A percentile compares a stretch with the other conserved stretches of the same genome.
Conservation (phyloP, 495 filamentous ascomycete genomes). For the Trichoderma erinaceum region DNA sequence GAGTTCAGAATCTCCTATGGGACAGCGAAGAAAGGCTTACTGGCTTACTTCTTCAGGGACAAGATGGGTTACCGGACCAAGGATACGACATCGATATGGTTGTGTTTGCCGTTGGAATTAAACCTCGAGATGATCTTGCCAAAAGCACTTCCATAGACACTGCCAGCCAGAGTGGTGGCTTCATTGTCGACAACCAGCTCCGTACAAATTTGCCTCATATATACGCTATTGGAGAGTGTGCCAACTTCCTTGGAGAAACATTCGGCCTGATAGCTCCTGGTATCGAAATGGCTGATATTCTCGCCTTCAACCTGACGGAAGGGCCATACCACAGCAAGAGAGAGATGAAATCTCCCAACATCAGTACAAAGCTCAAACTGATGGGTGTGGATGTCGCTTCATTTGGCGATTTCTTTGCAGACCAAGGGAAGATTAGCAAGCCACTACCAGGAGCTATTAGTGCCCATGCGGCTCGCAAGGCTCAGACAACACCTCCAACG, state of each 20-base stretch:
- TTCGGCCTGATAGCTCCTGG: conserved; percentile 93
- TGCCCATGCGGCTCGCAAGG: conserved; percentile 21
- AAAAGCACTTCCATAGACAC: conserved; percentile 64
- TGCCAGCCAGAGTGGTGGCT: conserved; percentile 67
- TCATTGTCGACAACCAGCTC: conserved; percentile 65
- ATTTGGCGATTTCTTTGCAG: conserved; percentile 95
- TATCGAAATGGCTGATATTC: conserved; percentile 92
- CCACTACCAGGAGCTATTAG: neutral
- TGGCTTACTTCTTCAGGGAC: conserved; percentile 28
- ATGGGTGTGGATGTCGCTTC: conserved; percentile 91
- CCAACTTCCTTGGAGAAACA: conserved; percentile 88
- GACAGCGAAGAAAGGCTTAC: neutral
- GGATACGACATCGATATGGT: conserved; percentile 68
- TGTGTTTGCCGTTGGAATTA: conserved; percentile 91
- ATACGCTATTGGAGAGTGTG: conserved; percentile 92
- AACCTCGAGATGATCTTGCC: conserved; percentile 77
- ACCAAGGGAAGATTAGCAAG: conserved; percentile 52
- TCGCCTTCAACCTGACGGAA: conserved; percentile 92
- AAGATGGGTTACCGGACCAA: conserved; percentile 48
- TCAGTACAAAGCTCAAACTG: conserved; percentile 92
- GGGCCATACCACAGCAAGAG: conserved; percentile 62
- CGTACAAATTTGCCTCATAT: conserved; percentile 67
- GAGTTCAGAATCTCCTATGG: conserved; percentile 39
- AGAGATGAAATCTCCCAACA: conserved; percentile 75
- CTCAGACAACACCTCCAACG: conserved; percentile 35